phyloP scores from a whole-genome alignment of 2,329 filamentous ascomycete species.

The Tricladium varicosporioides region DNA sequence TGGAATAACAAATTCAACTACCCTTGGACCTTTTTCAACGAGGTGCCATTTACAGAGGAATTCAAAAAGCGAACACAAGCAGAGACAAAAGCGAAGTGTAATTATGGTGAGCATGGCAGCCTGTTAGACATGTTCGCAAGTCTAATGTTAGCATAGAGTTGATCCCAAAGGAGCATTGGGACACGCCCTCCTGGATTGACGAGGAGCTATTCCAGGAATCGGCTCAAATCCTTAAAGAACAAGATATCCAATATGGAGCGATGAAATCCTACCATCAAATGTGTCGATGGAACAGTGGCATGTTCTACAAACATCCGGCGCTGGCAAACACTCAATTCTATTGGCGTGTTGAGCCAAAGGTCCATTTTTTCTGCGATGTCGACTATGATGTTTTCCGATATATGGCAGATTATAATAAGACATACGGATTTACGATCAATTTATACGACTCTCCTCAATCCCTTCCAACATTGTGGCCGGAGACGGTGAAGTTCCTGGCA shows the following conservation, averaged over 20 bases:
- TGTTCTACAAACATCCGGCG: constrained; percentile 96
- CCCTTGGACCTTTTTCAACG: constrained; percentile 99
- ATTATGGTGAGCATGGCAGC: constrained; percentile 61
- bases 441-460: constrained; percentile 89
- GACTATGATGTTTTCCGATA: constrained; percentile 98
- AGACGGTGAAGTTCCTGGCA: constrained; percentile 85
- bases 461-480: constrained; percentile 89
- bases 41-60: constrained; percentile 87
- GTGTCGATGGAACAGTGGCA: constrained; percentile 97
- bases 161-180: constrained; percentile 95
- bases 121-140: background rate
- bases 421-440: constrained; percentile 97
- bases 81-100: constrained; percentile 82
- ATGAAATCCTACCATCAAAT: constrained; percentile 96
- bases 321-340: constrained; percentile 83
- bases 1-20: constrained; percentile 99
- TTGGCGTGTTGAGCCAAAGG: constrained; percentile 98
- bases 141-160: constrained; percentile 53
- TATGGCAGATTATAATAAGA: constrained; percentile 98
- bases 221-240: constrained; percentile 75
- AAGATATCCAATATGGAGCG: constrained; percentile 85
- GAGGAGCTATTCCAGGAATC: constrained; percentile 82
- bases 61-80: constrained; percentile 82
- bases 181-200: constrained; percentile 88
- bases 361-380: constrained; percentile 98